Evolutionary conservation across 192 early-diverging fungal species (phyloP).

Genomic region (Allomyces macrogynus): DNA sequence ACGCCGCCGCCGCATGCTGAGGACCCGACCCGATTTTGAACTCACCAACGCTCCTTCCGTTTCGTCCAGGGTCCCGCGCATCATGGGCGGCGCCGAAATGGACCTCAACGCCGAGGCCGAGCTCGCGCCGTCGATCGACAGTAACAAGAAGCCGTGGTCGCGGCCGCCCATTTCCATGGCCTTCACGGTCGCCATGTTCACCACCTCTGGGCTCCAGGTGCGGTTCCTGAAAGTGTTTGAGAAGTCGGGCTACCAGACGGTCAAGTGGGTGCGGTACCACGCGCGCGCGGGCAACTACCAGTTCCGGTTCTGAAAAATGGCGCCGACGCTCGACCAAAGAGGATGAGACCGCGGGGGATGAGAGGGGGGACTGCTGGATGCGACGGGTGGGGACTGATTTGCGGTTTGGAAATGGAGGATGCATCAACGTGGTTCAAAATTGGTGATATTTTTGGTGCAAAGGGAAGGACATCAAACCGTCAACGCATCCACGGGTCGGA

Average conservation of each 20-base stretch:
- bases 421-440: too few relatives aligned
- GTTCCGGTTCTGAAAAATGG: slow-evolving; percentile 19
- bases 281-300: slow-evolving; percentile 87
- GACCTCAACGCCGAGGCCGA: slow-evolving; percentile 64
- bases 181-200: slow-evolving; percentile 81
- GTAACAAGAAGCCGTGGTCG: slow-evolving; percentile 63
- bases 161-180: slow-evolving; percentile 89
- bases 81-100: slow-evolving; percentile 77
- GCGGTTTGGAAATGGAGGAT: too few relatives aligned
- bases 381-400: too few relatives aligned
- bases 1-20: slow-evolving; percentile 12
- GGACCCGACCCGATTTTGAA: background rate
- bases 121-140: slow-evolving; percentile 53
- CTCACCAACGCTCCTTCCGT: slow-evolving; percentile 5
- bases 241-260: slow-evolving; percentile 81
- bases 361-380: too few relatives aligned
- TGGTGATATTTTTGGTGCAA: too few relatives aligned
- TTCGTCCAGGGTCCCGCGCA: slow-evolving; percentile 52
- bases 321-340: too few relatives aligned
- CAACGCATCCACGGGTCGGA: slow-evolving; percentile 3
- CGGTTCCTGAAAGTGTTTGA: slow-evolving; percentile 97
- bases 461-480: too few relatives aligned
- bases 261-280: slow-evolving; percentile 99
- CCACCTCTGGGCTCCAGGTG: slow-evolving; percentile 85
- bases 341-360: too few relatives aligned